Base-by-base conservation (phyloP, 352 stramenopile genomes). In the Albugo laibachii region DNA sequence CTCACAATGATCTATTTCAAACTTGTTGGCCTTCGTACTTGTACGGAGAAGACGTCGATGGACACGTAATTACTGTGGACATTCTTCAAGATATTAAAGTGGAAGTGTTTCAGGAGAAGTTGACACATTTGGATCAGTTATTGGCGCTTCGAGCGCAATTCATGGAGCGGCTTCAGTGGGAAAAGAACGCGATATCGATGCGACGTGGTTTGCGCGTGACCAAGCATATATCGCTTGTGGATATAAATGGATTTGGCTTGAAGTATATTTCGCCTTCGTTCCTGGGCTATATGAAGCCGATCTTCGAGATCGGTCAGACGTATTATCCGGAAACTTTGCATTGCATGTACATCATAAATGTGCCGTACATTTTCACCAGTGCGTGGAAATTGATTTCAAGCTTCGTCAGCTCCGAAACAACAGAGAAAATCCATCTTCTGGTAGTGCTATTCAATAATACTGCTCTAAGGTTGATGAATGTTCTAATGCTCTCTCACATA, bases 321-420 rank as follows among this genome's bases (percentile, higher is more conserved):
- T 83, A 85, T 55, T 89, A 86, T 53, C 76, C 77, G 0, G 77
- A 89, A 64, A 84, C 71, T 15, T 55, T 89, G 24, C 73, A 80
- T 48, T 63, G 67, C 1, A 57, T 91, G 37, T 91, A 84, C 54
- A 39, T 91, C 31, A 63, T 87, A 45, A 87, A 91, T 48, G 73
- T 73, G 2, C 77, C 77, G 15, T 78, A 83, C 52, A 61, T 91
- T 47, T 91, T 91, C 49, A 78, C 78, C 39, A 69, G 67, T n/a
- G 69, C 67, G 39, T 91, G 73, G 74, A 84, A 83, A 58, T 56
- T 87, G 47, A 80, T 91, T 48, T 63, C 65, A 21, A 48, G 56
- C 1, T 58, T 87, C 40, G 75, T 91, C 16, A 65, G 87, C 46
- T 57, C 72, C 0, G 72, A 81, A 43, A 83, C 74, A n/a, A 64